A percentile compares a stretch with the other conserved stretches of the same genome.
Evolutionary conservation across 2,329 filamentous ascomycete species (phyloP).

Genomic region (Uncinocarpus reesii): DNA sequence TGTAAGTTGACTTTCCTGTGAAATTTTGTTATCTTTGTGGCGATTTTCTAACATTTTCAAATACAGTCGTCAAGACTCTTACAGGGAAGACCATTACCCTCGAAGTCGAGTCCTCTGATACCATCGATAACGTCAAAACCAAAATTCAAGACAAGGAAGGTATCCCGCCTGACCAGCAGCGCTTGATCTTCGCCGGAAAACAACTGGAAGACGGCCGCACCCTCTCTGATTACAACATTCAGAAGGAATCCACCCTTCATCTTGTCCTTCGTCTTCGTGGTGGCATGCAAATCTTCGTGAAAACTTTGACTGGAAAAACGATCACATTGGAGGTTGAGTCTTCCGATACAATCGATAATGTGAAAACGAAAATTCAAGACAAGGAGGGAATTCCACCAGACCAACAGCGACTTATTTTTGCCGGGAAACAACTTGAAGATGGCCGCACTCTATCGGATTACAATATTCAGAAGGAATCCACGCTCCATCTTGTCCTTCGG

Average conservation of each 20-base stretch:
- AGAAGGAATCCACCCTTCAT: slow-evolving; percentile 82
- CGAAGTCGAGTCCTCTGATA: slow-evolving; percentile 63
- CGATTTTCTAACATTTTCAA: slow-evolving; percentile 14
- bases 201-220: slow-evolving; percentile 92
- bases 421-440: slow-evolving; percentile 87
- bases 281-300: slow-evolving; percentile 55
- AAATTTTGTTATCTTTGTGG: not conserved
- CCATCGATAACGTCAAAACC: slow-evolving; percentile 91
- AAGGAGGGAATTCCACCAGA: slow-evolving; percentile 84
- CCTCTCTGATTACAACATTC: slow-evolving; percentile 86
- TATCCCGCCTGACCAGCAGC: slow-evolving; percentile 92
- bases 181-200: slow-evolving; percentile 91
- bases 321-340: slow-evolving; percentile 88
- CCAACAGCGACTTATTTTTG: slow-evolving; percentile 88
- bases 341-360: slow-evolving; percentile 85
- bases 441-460: slow-evolving; percentile 86
- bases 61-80: slow-evolving; percentile 46
- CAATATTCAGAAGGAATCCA: slow-evolving; percentile 92
- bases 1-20: slow-evolving; percentile 38
- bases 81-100: slow-evolving; percentile 57
- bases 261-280: slow-evolving; percentile 78
- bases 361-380: slow-evolving; percentile 79
- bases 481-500: slow-evolving; percentile 68
- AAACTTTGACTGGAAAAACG: slow-evolving; percentile 67
- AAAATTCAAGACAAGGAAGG: slow-evolving; percentile 99